These are phyloP conservation scores for Tilletia indica DNA, from an alignment of 1,284 basidiomycete species.

Conservation along the genomic window DNA sequence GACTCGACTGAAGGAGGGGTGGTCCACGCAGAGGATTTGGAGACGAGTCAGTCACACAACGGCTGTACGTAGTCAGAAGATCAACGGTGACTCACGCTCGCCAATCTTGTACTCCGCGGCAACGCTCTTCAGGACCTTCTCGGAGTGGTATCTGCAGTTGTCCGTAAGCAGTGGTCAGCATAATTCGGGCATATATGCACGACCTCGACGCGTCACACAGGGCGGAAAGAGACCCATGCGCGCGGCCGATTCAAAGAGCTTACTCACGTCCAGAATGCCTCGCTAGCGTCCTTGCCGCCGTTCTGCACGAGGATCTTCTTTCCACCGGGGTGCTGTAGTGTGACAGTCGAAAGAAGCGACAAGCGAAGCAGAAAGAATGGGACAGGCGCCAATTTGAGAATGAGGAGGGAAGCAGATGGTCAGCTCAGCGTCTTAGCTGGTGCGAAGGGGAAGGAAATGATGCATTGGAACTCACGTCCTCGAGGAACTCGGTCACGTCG, in stretches of 20 bases:
- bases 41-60: background rate
- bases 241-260: too few species aligned
- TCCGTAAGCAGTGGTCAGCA: background rate
- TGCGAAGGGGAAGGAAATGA: background rate
- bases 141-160: conserved; percentile 43
- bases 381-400: too few species aligned
- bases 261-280: conserved; percentile 41
- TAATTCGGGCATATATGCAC: background rate
- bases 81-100: conserved; percentile 24
- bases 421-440: too few species aligned
- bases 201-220: background rate
- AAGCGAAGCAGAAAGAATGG: too few species aligned
- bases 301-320: conserved; percentile 55
- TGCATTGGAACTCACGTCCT: conserved; percentile 42
- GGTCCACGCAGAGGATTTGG: too few species aligned
- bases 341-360: background rate
- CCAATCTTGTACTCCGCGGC: conserved; percentile 46
- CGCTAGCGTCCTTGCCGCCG: conserved; percentile 52
- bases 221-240: too few species aligned
- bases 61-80: too few species aligned
- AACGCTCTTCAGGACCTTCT: conserved; percentile 49
- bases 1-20: conserved; percentile 32
- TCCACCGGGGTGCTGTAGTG: conserved; percentile 49
- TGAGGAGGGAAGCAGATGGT: too few species aligned
- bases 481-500: conserved; percentile 54